These are phyloP conservation scores for Earliella scabrosa DNA, from an alignment of 1,284 basidiomycete genomes.

Conservation along the genomic window DNA sequence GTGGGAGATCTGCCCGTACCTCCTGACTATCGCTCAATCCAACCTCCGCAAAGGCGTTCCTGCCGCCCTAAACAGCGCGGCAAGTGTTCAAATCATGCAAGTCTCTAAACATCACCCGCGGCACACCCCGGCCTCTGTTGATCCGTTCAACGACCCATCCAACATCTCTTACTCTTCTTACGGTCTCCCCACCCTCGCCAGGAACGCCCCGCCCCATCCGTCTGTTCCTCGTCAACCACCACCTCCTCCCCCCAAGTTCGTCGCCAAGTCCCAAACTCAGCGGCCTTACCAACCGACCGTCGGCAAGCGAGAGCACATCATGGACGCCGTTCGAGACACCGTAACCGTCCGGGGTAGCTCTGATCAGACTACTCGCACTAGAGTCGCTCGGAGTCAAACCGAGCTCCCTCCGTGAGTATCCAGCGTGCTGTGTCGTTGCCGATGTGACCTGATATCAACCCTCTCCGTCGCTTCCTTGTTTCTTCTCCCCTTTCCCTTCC, in stretches of 20 bases:
- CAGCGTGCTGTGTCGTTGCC: conserved; percentile 8
- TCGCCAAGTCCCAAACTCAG: conserved; percentile 33
- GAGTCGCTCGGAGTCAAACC: conserved; percentile 52
- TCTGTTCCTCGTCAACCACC: conserved; percentile 36
- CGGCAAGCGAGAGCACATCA: conserved; percentile 45
- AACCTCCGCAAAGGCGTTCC: conserved; percentile 14
- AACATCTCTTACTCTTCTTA: conserved; percentile 39
- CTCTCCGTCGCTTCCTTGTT: background rate
- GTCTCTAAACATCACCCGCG: conserved; percentile 42
- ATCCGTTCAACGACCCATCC: conserved; percentile 62
- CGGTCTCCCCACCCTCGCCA: conserved; percentile 36
- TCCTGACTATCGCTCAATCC: conserved; percentile 23
- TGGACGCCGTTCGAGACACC: conserved; percentile 68
- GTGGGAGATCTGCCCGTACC: conserved; percentile 29
- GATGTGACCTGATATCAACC: conserved; percentile 21
- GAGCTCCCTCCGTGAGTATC: conserved; percentile 42
- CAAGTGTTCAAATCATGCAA: conserved; percentile 31
- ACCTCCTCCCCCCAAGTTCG: conserved; percentile 44
- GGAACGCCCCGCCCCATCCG: conserved; percentile 31
- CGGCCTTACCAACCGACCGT: conserved; percentile 22
- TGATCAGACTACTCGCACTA: conserved; percentile 44
- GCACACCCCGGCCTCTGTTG: conserved; percentile 52
- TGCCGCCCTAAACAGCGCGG: conserved; percentile 13
- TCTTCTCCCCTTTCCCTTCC: conserved; percentile 15
- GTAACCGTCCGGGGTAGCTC: conserved; percentile 46